Conservation (phyloP, 306 rosid species). For the Casuarina equisetifolia region DNA sequence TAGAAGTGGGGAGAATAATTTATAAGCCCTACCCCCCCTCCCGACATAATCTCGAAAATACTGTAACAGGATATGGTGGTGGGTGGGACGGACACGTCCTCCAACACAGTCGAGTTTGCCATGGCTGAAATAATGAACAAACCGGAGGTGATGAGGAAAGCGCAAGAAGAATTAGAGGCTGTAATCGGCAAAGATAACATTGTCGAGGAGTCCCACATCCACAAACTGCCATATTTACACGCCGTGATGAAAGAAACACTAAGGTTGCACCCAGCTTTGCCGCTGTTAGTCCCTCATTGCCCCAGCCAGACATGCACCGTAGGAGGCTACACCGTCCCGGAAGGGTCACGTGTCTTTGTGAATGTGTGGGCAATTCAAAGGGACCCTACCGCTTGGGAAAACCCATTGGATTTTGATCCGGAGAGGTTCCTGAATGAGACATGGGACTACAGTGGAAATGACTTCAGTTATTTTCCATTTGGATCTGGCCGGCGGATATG, state of each 20-base stretch:
- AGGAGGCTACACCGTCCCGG: conserved; percentile 66
- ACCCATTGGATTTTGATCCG: conserved; percentile 62
- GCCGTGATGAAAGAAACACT: conserved; percentile 76
- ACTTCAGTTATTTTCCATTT: conserved; percentile 65
- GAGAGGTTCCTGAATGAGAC: conserved; percentile 46
- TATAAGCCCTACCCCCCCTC: too few relatives aligned
- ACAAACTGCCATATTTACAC: conserved; percentile 42
- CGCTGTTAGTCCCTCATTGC: conserved; percentile 59
- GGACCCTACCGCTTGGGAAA: conserved; percentile 64
- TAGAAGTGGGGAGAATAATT: too few relatives aligned
- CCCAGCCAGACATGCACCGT: conserved; percentile 50
- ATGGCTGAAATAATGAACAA: conserved; percentile 31
- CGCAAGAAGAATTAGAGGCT: conserved; percentile 14
- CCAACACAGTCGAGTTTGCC: conserved; percentile 34
- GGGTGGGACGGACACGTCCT: conserved; percentile 36
- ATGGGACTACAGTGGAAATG: conserved; percentile 61
- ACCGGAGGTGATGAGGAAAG: conserved; percentile 23
- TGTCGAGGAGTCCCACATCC: conserved; percentile 43
- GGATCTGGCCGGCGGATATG: conserved; percentile 80
- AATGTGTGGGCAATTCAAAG: conserved; percentile 86
- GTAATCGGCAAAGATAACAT: background rate
- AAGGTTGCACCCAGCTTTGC: conserved; percentile 58
- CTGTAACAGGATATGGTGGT: conserved; percentile 31
- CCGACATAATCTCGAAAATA: too few relatives aligned
- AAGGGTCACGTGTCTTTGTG: conserved; percentile 52